A percentile compares a stretch with the other conserved stretches of the same genome.
These are phyloP conservation scores for Fusarium poae DNA, from an alignment of 2,329 filamentous ascomycete species.

Conservation along the genomic window DNA sequence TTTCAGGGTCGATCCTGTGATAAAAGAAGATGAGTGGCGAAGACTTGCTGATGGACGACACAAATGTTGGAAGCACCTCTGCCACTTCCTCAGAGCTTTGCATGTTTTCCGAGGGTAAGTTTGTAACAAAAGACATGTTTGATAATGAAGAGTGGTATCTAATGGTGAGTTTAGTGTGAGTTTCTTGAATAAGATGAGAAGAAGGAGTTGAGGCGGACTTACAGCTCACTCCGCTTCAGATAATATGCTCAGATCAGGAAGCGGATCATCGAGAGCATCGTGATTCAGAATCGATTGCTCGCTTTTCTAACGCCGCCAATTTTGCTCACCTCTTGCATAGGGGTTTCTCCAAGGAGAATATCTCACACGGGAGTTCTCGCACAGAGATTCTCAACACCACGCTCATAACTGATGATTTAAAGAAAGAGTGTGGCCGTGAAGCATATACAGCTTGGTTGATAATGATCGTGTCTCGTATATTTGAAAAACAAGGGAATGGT, in stretches of 20 bases:
- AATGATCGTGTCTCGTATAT: background rate
- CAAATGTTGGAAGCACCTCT: slow-evolving; percentile 38
- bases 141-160: slow-evolving; percentile 6
- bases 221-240: slow-evolving; percentile 1
- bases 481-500: background rate
- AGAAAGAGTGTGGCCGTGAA: background rate
- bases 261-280: background rate
- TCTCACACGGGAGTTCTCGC: background rate
- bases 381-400: background rate
- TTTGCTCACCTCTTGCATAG: background rate
- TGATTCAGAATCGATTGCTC: slow-evolving; percentile 9
- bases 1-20: slow-evolving; percentile 48
- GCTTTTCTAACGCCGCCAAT: background rate
- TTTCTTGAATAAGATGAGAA: slow-evolving; percentile 4
- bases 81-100: slow-evolving; percentile 20
- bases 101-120: slow-evolving; percentile 3
- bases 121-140: background rate
- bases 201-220: slow-evolving; percentile 5
- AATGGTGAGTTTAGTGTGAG: slow-evolving; percentile 7
- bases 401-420: slow-evolving; percentile 5
- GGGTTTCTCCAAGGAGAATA: background rate
- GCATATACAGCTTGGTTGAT: background rate
- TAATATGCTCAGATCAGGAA: background rate
- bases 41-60: slow-evolving; percentile 35
- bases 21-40: slow-evolving; percentile 50